phyloP scores from a whole-genome alignment of 2,329 filamentous ascomycete genomes.

The Alternaria arborescens region DNA sequence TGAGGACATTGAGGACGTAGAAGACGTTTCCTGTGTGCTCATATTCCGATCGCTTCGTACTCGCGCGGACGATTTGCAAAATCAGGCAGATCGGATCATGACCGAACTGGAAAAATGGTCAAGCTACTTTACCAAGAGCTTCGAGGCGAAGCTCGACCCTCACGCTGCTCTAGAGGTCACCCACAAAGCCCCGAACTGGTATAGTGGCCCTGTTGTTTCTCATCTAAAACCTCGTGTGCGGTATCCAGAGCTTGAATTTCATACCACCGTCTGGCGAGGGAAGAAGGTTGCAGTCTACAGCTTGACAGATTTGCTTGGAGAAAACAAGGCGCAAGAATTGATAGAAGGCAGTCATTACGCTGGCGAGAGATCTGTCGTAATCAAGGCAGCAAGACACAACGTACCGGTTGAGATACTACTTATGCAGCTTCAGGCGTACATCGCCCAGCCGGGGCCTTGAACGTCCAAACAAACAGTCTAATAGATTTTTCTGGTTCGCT shows the following conservation, averaged over 20 bases:
- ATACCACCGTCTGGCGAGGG: conserved; percentile 41
- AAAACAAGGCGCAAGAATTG: conserved; percentile 36
- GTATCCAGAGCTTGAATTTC: conserved; percentile 44
- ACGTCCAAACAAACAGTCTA: not conserved
- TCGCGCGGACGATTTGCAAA: conserved; percentile 34
- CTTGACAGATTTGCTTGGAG: conserved; percentile 45
- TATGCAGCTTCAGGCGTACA: conserved; percentile 45
- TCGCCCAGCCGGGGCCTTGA: conserved; percentile 35
- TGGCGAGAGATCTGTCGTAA: conserved; percentile 35
- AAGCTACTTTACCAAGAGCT: conserved; percentile 24
- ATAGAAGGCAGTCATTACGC: conserved; percentile 34
- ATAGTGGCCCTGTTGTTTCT: conserved; percentile 33
- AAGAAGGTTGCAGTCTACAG: conserved; percentile 46
- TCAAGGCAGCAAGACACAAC: conserved; percentile 41
- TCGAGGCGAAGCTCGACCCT: conserved; percentile 33
- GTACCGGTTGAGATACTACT: conserved; percentile 41
- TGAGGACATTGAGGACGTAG: conserved; percentile 33
- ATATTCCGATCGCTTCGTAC: conserved; percentile 37
- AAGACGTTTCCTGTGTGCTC: conserved; percentile 43
- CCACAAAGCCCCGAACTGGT: conserved; percentile 41
- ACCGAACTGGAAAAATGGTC: conserved; percentile 36
- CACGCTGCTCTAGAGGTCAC: conserved; percentile 33
- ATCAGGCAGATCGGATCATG: conserved; percentile 21
- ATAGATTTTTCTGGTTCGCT: not conserved
- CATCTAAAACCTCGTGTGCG: conserved; percentile 38